A percentile compares a stretch with the other conserved stretches of the same genome.
phyloP scores from a whole-genome alignment of 2,329 filamentous ascomycete species.

The Nannizziopsis arthrosporioides region DNA sequence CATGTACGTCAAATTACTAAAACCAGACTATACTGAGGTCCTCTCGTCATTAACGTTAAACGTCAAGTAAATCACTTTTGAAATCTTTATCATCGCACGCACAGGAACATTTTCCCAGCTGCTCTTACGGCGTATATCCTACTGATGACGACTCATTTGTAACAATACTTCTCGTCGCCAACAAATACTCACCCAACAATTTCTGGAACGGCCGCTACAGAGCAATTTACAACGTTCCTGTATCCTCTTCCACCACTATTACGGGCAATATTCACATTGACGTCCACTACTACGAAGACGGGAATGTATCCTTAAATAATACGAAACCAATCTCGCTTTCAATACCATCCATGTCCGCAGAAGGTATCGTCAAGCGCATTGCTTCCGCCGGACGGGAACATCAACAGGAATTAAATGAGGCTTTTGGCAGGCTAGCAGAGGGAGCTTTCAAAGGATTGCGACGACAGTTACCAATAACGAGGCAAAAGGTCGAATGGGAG shows the following conservation, averaged over 20 bases:
- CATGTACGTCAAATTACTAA: slow-evolving; percentile 47
- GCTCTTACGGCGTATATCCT: slow-evolving; percentile 71
- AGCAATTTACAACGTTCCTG: slow-evolving; percentile 68
- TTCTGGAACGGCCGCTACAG: slow-evolving; percentile 99
- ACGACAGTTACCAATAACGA: slow-evolving; percentile 85
- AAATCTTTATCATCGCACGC: slow-evolving; percentile 67
- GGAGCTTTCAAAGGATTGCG: slow-evolving; percentile 89
- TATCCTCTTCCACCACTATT: slow-evolving; percentile 49
- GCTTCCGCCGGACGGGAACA: slow-evolving; percentile 76
- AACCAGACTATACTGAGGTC: neutral
- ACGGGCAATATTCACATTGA: slow-evolving; percentile 80
- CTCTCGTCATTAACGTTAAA: neutral
- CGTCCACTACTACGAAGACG: slow-evolving; percentile 99
- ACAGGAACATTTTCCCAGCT: slow-evolving; percentile 76
- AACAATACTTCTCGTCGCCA: slow-evolving; percentile 75
- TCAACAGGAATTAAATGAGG: slow-evolving; percentile 87
- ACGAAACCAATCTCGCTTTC: slow-evolving; percentile 59
- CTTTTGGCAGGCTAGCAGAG: slow-evolving; percentile 79
- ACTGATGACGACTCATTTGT: slow-evolving; percentile 62
- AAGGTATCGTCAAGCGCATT: slow-evolving; percentile 67
- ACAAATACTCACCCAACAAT: slow-evolving; percentile 96
- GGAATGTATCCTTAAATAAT: slow-evolving; percentile 89
- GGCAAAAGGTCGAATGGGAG: slow-evolving; percentile 99
- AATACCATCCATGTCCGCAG: slow-evolving; percentile 52
- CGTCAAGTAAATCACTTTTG: slow-evolving; percentile 63